Evolutionary conservation across 495 filamentous ascomycete genomes (phyloP), one percentile per base, ranked within the genome.

Genomic region (Aspergillus funiculosus): DNA sequence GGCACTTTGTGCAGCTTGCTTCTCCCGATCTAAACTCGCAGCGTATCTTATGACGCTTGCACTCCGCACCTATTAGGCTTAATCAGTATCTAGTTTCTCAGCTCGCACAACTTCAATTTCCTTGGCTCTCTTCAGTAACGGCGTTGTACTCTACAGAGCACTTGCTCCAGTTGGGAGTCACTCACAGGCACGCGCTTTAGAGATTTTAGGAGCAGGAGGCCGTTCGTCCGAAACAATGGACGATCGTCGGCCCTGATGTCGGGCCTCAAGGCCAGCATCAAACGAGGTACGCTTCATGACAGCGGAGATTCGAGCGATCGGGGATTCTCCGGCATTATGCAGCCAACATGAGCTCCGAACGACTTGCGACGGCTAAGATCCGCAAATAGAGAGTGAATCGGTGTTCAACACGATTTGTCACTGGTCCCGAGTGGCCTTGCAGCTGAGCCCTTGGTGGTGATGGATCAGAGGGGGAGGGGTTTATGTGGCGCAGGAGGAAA

Each of bases 161-260:
- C 18, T 24, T 18, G n/a, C n/a, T n/a, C n/a, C 9, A 43, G 27
- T 14, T 31, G 37, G 39, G 53, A 35, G 36, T 35, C 21, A 60
- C 69, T 61, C 50, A 71, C 69, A 73, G 18, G 69, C 69, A 36
- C 69, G 69, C 38, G 69, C 68, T 60, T 73, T 73, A 35, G 69
- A 73, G 28, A 73, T 69, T 48, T 57, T 68, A 5, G 66, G 69
- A 10, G 56, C 39, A 14, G 51, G 39, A 5, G 54, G 46, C 24
- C 54, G 52, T 14, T 54, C 59, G 39, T 51, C 54, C 13, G 58
- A 48, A 21, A 49, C 56, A 32, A 58, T 48, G 9, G 53, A 56
- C 19, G 50, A 25, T 19, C 43, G 51, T 19, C 45, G 48, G 43
- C 51, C 55, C 24, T 59, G 56, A 14, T 20, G 53, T 20, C 48